Conservation (phyloP, 1,284 basidiomycete genomes). For the Limonomyces culmigenus region DNA sequence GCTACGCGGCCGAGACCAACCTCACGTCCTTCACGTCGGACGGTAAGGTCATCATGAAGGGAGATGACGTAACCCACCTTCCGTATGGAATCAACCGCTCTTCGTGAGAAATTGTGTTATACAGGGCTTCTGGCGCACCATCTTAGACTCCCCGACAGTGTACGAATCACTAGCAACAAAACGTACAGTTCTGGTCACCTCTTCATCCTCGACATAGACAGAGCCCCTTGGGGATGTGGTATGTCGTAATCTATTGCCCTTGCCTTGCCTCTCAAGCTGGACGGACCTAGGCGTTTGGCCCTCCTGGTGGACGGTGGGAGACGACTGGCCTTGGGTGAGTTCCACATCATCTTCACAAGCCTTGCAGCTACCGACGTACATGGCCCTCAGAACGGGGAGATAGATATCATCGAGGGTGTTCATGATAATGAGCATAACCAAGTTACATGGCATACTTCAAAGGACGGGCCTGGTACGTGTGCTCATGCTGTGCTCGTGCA, state of each 20-base stretch:
- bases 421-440: conserved; percentile 65
- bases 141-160: conserved; percentile 13
- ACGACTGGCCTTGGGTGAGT: conserved; percentile 37
- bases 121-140: neutral
- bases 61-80: conserved; percentile 44
- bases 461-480: too few relatives aligned
- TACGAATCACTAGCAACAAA: conserved; percentile 38
- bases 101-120: conserved; percentile 35
- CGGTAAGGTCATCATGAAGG: conserved; percentile 53
- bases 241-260: conserved; percentile 13
- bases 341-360: conserved; percentile 1
- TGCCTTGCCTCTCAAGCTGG: neutral
- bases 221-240: conserved; percentile 61
- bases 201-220: conserved; percentile 52
- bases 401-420: conserved; percentile 65
- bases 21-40: conserved; percentile 37
- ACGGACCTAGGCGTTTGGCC: conserved; percentile 38
- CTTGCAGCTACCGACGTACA: conserved; percentile 4
- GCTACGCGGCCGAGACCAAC: conserved; percentile 25
- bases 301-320: conserved; percentile 43
- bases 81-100: conserved; percentile 30
- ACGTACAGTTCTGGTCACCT: conserved; percentile 44
- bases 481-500: too few relatives aligned
- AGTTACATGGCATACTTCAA: conserved; percentile 50
- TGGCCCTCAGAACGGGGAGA: conserved; percentile 42